A percentile compares a stretch with the other conserved stretches of the same genome.
Conservation (phyloP, 2,329 filamentous ascomycete genomes). For the Botryotinia narcissicola region DNA sequence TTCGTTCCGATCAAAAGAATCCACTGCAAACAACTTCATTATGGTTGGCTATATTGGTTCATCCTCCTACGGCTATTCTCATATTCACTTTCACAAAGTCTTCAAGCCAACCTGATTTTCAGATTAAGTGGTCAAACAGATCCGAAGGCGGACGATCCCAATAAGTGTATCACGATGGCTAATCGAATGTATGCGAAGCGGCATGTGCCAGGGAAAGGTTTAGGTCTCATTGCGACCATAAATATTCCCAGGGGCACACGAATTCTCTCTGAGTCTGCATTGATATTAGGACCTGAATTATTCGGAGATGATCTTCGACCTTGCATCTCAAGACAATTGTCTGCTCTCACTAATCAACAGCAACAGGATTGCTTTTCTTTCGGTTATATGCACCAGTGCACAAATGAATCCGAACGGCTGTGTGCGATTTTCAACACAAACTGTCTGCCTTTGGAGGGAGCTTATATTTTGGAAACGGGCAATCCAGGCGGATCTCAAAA, state of each 20-base stretch:
- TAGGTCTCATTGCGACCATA: slow-evolving; percentile 42
- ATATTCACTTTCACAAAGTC: neutral
- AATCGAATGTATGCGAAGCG: slow-evolving; percentile 29
- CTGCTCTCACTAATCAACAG: slow-evolving; percentile 21
- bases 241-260: slow-evolving; percentile 42
- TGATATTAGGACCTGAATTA: slow-evolving; percentile 37
- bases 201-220: slow-evolving; percentile 40
- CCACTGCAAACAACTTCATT: neutral
- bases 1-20: neutral
- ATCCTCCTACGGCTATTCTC: fast-evolving
- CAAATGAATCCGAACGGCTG: slow-evolving; percentile 18
- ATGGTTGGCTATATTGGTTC: neutral
- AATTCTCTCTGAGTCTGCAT: slow-evolving; percentile 42
- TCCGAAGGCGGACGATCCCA: neutral
- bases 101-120: neutral
- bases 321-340: slow-evolving; percentile 22
- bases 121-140: neutral
- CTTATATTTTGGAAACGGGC: slow-evolving; percentile 27
- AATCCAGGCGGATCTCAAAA: neutral
- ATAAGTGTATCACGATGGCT: slow-evolving; percentile 13
- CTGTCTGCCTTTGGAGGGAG: slow-evolving; percentile 20
- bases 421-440: slow-evolving; percentile 28
- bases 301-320: neutral
- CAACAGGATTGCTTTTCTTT: slow-evolving; percentile 25
- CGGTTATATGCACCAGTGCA: slow-evolving; percentile 19